Base-by-base conservation (phyloP, 2,329 filamentous ascomycete species). In the Scytalidium sp. region DNA sequence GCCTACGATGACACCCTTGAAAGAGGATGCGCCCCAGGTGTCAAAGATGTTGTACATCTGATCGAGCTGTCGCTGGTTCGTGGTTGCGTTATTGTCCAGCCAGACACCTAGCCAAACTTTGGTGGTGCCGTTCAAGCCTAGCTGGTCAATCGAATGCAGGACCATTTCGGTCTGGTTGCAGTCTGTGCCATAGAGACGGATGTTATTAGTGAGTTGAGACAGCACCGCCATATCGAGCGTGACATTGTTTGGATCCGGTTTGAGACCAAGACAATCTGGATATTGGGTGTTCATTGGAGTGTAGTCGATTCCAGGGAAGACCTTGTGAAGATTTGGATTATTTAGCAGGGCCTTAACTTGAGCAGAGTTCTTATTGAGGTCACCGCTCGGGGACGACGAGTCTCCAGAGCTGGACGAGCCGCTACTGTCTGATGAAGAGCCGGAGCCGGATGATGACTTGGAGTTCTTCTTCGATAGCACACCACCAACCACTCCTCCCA, bases 81-180 rank as follows among this genome's bases (percentile, higher is more conserved):
- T 96, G 0, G 90, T 95, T 8, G 74, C 67, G 67, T 97, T 96
- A 49, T 74, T 78, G 64, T 94, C 91, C 54, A 96, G 86, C 90
- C 92, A 97, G 3, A 97, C 92, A 15, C 93, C 93, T 41, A 97
- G 75, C 93, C 93, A 97, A 54, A 97, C 76, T 68, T 95, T 96
- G 74, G 96, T 83, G 2, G 74, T 75, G 50, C 81, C 76, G 48
- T 87, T 78, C 59, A 97, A 72, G 46, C 86, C 76, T 11, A 97
- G 77, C 45, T 79, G 79, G 50, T 88, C 76, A 59, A 97, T 86
- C 19, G 92, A 85, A 60, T 94, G 85, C 8, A 97, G 74, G 1
- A 95, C 82, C 88, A 97, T 94, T 68, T 96, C 82, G 0, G 93
- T 97, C 70, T 97, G 93, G 69, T 97, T 97, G 78, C 93, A 97